These are phyloP conservation scores for Tolypocladium ovalisporum DNA, from an alignment of 2,329 filamentous ascomycete genomes.

Conservation along the genomic window DNA sequence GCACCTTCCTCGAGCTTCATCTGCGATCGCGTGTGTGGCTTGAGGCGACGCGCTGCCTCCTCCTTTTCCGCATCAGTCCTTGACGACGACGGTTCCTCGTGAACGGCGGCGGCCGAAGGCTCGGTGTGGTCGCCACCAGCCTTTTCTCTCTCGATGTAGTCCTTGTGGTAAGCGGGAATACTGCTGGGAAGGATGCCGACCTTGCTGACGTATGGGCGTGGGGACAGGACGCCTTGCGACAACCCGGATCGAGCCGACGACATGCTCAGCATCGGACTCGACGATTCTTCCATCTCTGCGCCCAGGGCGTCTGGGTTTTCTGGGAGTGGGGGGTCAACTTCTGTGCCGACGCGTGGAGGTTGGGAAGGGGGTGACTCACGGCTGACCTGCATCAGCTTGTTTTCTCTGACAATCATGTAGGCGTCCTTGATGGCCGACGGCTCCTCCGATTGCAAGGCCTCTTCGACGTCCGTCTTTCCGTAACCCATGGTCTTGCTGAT, in stretches of 20 bases:
- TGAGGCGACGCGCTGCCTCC: conserved; percentile 68
- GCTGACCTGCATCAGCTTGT: conserved; percentile 91
- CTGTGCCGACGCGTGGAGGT: background rate
- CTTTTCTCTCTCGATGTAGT: conserved; percentile 69
- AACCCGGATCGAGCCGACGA: conserved; percentile 43
- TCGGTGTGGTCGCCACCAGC: conserved; percentile 35
- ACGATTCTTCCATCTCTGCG: conserved; percentile 25
- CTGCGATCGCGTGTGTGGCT: conserved; percentile 70
- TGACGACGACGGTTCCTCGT: conserved; percentile 36
- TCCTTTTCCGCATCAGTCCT: conserved; percentile 66
- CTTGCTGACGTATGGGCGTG: conserved; percentile 61
- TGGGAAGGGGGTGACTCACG: conserved; percentile 47
- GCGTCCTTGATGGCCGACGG: conserved; percentile 98
- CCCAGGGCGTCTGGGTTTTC: conserved; percentile 22
- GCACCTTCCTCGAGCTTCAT: conserved; percentile 55
- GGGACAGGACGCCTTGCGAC: conserved; percentile 35
- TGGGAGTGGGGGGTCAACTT: conserved; percentile 14
- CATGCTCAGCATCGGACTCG: conserved; percentile 42
- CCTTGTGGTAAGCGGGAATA: conserved; percentile 79
- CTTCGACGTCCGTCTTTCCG: conserved; percentile 86
- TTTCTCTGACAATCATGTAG: conserved; percentile 95
- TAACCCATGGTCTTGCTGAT: conserved; percentile 98
- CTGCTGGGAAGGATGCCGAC: conserved; percentile 88
- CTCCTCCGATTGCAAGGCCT: conserved; percentile 82
- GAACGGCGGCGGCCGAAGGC: conserved; percentile 29